phyloP scores from a whole-genome alignment of 352 stramenopile genomes.

The Phytophthora idaei region DNA sequence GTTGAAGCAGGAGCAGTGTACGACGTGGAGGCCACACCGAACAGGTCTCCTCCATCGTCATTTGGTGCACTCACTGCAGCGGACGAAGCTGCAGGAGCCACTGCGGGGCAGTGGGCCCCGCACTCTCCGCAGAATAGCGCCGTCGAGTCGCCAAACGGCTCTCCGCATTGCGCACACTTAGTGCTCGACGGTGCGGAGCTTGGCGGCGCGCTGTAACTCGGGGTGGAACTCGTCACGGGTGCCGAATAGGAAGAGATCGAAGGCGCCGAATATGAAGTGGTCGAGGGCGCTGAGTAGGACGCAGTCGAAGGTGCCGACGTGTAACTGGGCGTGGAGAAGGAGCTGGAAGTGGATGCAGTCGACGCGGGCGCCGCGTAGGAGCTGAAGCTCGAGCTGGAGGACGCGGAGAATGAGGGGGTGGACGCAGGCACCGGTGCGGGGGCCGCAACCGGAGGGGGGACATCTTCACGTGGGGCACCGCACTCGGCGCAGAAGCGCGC shows the following conservation, averaged over 20 bases:
- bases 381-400: constrained; percentile 21
- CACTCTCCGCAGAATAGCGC: constrained; percentile 82
- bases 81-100: constrained; percentile 10
- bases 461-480: constrained; percentile 70
- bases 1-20: constrained; percentile 20
- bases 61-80: neutral
- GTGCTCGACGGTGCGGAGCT: neutral
- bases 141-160: constrained; percentile 56
- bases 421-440: constrained; percentile 2
- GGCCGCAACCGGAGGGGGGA: constrained; percentile 25
- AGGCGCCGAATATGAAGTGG: neutral
- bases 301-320: too few species aligned
- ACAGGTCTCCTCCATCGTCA: constrained; percentile 66
- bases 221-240: constrained; percentile 20
- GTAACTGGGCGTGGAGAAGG: neutral
- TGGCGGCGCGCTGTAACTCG: constrained; percentile 18
- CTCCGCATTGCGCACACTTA: constrained; percentile 56
- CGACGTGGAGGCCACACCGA: constrained; percentile 47
- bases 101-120: constrained; percentile 50
- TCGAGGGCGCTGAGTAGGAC: neutral
- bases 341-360: neutral
- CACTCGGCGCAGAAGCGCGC: constrained; percentile 87
- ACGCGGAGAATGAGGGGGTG: constrained; percentile 3
- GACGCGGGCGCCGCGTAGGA: constrained; percentile 1
- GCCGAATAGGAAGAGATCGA: constrained; percentile 18